Percentiles rank a stretch among this genome's conserved stretches.
Evolutionary conservation across 805 yeast species (phyloP).

Genomic region (Candida peoriensis): DNA sequence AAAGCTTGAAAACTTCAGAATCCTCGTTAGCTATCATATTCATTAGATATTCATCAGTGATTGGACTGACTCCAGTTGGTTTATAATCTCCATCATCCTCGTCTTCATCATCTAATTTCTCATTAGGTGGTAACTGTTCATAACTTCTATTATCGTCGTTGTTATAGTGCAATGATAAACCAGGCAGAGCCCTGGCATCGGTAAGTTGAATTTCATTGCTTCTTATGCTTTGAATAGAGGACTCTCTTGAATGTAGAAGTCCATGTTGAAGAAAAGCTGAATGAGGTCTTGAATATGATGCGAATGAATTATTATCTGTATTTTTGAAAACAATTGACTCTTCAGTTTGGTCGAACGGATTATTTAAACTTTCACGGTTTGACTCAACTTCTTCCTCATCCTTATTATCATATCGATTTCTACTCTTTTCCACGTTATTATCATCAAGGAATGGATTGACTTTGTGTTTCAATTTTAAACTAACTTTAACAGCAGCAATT

Average conservation of each 20-base stretch:
- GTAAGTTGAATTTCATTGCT: constrained; percentile 4
- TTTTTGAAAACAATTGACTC: neutral
- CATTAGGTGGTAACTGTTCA: neutral
- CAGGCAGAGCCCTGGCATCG: constrained; percentile 10
- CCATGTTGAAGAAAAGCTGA: too few relatives aligned
- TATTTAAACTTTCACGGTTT: too few relatives aligned
- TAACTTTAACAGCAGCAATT: constrained; percentile 4
- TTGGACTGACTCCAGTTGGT: constrained; percentile 11
- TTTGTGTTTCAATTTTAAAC: too few relatives aligned
- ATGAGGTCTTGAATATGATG: neutral
- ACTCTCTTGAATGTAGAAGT: too few relatives aligned
- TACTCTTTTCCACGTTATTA: constrained; percentile 1
- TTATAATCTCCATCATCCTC: neutral
- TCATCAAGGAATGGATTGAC: too few relatives aligned
- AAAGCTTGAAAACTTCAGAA: constrained; percentile 7
- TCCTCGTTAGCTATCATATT: constrained; percentile 7
- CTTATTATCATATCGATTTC: too few relatives aligned
- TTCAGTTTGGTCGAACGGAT: too few relatives aligned
- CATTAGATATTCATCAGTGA: constrained; percentile 10
- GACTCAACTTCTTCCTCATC: too few relatives aligned
- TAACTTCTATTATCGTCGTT: neutral
- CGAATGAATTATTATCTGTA: neutral
- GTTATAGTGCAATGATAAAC: constrained; percentile 7
- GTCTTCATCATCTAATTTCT: constrained; percentile 1
- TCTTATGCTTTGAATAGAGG: constrained; percentile 1